These are phyloP conservation scores for Myxozyma melibiosi DNA, from an alignment of 805 yeast species.

Conservation along the genomic window DNA sequence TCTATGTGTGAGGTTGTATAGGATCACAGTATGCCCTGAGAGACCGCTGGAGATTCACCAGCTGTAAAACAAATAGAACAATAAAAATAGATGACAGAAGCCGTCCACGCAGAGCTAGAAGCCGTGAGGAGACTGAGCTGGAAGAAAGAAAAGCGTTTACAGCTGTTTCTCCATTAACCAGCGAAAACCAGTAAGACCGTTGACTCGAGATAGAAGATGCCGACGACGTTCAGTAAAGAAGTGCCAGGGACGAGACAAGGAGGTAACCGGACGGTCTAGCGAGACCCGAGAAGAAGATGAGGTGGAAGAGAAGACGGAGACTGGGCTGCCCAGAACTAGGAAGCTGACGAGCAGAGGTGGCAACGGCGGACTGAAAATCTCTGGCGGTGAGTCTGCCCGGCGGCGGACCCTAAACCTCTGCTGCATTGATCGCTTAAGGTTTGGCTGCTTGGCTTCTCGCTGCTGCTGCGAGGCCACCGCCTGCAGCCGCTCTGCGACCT, in stretches of 20 bases:
- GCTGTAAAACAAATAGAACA: not conserved
- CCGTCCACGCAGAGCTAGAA: not conserved
- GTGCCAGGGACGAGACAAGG: not conserved
- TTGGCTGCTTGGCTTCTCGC: too few species aligned
- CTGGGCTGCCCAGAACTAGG: not conserved
- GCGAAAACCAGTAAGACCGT: not conserved
- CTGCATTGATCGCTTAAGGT: too few species aligned
- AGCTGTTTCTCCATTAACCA: conserved; percentile 7
- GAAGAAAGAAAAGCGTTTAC: not conserved
- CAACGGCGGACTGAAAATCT: not conserved
- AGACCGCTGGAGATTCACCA: not conserved
- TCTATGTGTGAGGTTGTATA: too few species aligned
- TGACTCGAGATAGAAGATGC: conserved; percentile 6
- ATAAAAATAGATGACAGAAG: not conserved
- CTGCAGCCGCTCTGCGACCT: too few species aligned
- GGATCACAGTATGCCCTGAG: too few species aligned
- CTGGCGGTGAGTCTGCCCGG: too few species aligned
- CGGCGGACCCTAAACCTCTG: too few species aligned
- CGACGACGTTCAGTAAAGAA: conserved; percentile 24
- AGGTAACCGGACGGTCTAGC: not conserved
- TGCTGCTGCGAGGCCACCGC: too few species aligned
- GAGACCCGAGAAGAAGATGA: not conserved
- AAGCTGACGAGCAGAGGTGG: not conserved
- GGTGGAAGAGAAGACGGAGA: not conserved
- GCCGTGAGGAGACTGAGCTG: not conserved